Conservation (phyloP, 129 eudicot genomes). For the Helianthus annuus region DNA sequence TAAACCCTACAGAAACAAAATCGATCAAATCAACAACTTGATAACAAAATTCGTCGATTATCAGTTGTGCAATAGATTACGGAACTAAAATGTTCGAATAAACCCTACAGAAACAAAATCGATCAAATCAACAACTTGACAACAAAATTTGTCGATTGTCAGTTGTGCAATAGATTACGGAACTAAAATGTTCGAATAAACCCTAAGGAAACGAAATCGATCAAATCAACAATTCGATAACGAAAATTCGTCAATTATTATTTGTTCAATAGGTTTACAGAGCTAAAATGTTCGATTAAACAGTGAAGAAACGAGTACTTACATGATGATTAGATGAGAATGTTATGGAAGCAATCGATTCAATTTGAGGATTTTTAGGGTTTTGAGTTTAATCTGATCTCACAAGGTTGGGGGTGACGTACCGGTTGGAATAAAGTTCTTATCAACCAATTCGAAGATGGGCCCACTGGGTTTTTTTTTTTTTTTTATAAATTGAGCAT, state of each 20-base stretch:
- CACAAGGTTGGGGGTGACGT: slow-evolving; percentile 12
- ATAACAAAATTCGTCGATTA: neutral
- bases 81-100: neutral
- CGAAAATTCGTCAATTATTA: neutral
- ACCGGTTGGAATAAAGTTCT: slow-evolving; percentile 7
- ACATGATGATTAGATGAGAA: slow-evolving; percentile 23
- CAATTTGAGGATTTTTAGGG: slow-evolving; percentile 21
- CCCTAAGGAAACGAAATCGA: slow-evolving; percentile 1
- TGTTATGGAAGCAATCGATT: slow-evolving; percentile 4
- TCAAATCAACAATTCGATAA: neutral
- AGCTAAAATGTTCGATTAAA: neutral
- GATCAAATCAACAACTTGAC: slow-evolving; percentile 9
- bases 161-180: slow-evolving; percentile 9
- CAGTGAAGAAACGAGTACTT: slow-evolving; percentile 13
- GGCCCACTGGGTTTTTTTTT: neutral
- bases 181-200: neutral
- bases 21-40: slow-evolving; percentile 18
- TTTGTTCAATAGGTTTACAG: neutral
- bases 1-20: neutral
- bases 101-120: neutral
- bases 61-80: slow-evolving; percentile 7
- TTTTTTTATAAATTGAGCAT: neutral
- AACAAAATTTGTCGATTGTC: neutral
- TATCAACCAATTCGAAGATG: slow-evolving; percentile 2
- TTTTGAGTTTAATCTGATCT: neutral